Evolutionary conservation across 345 rosid genomes (phyloP), one percentile per base, ranked within the genome.

Genomic region (Lenwebbia sp.): DNA sequence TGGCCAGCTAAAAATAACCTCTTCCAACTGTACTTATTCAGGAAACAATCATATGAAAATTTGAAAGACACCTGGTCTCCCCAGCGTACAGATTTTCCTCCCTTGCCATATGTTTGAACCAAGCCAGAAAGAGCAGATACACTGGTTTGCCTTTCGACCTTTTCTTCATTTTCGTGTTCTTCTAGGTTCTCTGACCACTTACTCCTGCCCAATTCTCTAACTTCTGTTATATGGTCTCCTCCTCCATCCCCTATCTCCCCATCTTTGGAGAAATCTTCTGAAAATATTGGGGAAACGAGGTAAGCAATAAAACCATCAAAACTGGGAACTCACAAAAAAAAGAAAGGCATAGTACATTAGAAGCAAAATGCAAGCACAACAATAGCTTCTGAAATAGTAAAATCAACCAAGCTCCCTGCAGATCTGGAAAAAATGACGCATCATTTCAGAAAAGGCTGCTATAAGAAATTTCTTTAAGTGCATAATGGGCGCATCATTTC

Each of bases 121-220:
- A 93, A 91, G 60, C 92, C 91, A 57, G 96, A 91, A 57, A 86
- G 88, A 41, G 93, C 89, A 89, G 91, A 93, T 47, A 86, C 82
- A 85, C 90, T 90, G 70, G 92, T 85, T 90, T 87, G 92, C 49
- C n/a, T 13, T 65, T 82, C 84, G 30, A 76, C 65, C 53, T 90
- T 86, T 50, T 90, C 87, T 85, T 95, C 91, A 65, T 83, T 86
- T 85, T 89, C 93, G 54, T 92, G 96, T 78, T 95, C 95, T 30
- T 92, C 97, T 54, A 91, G 90, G 90, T 92, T 90, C 85, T 92
- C 90, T 52, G 96, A 97, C 99, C 99, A 97, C 91, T 96, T 97
- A 87, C 98, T 94, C 94, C 90, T 88, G 85, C 95, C 94, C 85
- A 96, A 86, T 60, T 91, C 96, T 87, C 94, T 94, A 86, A 95